Percentiles rank a stretch among this genome's conserved stretches.
These are phyloP conservation scores for Pyrenochaeta sp. DNA, from an alignment of 2,329 filamentous ascomycete genomes.

Conservation along the genomic window DNA sequence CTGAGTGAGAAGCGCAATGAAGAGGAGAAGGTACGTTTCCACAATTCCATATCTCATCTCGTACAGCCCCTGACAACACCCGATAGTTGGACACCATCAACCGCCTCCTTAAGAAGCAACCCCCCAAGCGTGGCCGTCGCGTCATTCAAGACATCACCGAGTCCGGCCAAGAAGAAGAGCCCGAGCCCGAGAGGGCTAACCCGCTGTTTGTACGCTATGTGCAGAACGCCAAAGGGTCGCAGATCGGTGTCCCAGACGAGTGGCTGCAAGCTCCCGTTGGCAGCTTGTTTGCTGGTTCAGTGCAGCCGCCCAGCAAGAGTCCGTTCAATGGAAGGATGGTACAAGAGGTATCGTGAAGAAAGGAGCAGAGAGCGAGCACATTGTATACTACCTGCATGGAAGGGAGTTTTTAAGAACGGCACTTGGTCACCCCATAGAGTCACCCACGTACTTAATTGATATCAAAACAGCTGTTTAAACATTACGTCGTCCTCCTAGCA, in stretches of 20 bases:
- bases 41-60: not conserved
- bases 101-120: conserved; percentile 86
- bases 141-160: conserved; percentile 58
- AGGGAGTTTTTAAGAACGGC: not conserved
- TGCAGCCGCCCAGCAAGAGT: conserved; percentile 32
- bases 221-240: conserved; percentile 67
- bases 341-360: conserved; percentile 43
- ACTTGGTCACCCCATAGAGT: not conserved
- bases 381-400: conserved; percentile 2
- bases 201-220: conserved; percentile 75
- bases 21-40: conserved; percentile 70
- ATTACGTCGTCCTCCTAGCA: not conserved
- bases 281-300: conserved; percentile 59
- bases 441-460: not conserved
- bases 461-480: too few species aligned
- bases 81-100: conserved; percentile 87
- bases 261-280: conserved; percentile 72
- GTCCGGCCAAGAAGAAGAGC: conserved; percentile 60
- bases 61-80: conserved; percentile 16
- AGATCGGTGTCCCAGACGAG: conserved; percentile 72
- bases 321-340: conserved; percentile 48
- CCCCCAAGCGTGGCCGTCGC: conserved; percentile 69
- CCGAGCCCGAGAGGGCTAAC: conserved; percentile 59
- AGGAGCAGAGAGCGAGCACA: not conserved
- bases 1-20: conserved; percentile 80